Evolutionary conservation across 148 eudicot genomes (phyloP), one percentile per base, ranked within the genome.

Genomic region (Amaranthus palmeri): DNA sequence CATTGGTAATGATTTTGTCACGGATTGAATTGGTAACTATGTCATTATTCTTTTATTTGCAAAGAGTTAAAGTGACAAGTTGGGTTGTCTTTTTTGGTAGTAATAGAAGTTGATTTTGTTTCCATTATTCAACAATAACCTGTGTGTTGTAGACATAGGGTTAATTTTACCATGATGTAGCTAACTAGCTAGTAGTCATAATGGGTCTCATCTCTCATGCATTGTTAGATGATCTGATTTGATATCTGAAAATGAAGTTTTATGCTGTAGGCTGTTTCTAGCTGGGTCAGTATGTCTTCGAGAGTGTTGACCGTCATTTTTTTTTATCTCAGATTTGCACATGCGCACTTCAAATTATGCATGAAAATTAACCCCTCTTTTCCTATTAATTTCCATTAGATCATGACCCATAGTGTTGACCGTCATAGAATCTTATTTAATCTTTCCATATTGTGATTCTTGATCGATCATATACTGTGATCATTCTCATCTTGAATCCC

Each of bases 401-500:
- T 60, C 13, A 60, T 60, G 68, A 60, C 73, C 73, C 73, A 69
- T 45, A 45, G n/a, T n/a, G n/a, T n/a, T n/a, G n/a, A n/a, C n/a
- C n/a, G n/a, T n/a, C 49, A 72, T 52, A 41, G 54, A 65, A 25
- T 58, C 18, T 64, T 63, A 71, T 64, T 62, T 54, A 66, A 48
- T 75, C 71, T 58, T 50, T 56, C 69, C 48, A 71, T 70, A 17
- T 56, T 47, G n/a, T 76, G 65, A 58, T 70, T 64, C 53, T 61
- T 71, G 71, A 64, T 65, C 70, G 66, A 67, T 51, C 12, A 52
- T 54, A 62, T 65, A 67, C 50, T 25, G 68, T 77, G 25, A 77
- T 71, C 66, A 65, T 77, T 65, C 9, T 45, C 67, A 49, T 66
- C 54, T 65, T 71, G 79, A 76, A 54, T 62, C 14, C 14, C 49